Evolutionary conservation across 2,329 filamentous ascomycete species (phyloP), one percentile per base, ranked within the genome.

Genomic region (Aureobasidium sp.): DNA sequence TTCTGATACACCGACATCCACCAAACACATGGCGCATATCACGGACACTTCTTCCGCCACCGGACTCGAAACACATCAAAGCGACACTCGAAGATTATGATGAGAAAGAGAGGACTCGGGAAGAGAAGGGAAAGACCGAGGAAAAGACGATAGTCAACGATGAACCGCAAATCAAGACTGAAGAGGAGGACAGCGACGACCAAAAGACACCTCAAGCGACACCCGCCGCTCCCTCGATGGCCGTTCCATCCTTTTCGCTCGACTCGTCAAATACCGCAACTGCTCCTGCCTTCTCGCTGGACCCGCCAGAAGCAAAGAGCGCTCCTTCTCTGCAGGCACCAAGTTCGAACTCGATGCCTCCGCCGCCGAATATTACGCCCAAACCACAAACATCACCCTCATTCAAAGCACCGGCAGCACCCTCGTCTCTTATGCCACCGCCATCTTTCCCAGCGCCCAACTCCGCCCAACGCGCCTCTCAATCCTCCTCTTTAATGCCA

Each of bases 391-490:
- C 33, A 8, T 7, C 33, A 36, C 33, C 33, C 33, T 36, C 33
- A 13, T 36, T 13, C 7, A 36, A 13, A 36, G 33, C 33, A 10
- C 40, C 50, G 59, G 18, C 75, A 73, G 47, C 47, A 13, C 43
- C 43, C 6, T 7, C 69, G 69, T 76, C 64, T 68, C 70, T 31
- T 54, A 74, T 80, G 3, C 78, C 77, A 13, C 78, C 76, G 7
- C 79, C 81, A 27, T 79, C 76, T 0, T 84, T 83, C 61, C 81
- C 81, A 36, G 80, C 82, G 2, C 67, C 79, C 40, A 82, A 84
- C 70, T 84, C 81, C 11, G 81, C 80, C 11, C 82, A 84, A 67
- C 74, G 81, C 67, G 78, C 80, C 18, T 80, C 78, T 59, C 64
- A 54, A 27, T 66, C 59, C 20, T 63, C 58, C 42, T 65, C 67